A percentile compares a stretch with the other conserved stretches of the same genome.
Conservation (phyloP, 208 protist genomes). For the Trypanosoma melophagium region DNA sequence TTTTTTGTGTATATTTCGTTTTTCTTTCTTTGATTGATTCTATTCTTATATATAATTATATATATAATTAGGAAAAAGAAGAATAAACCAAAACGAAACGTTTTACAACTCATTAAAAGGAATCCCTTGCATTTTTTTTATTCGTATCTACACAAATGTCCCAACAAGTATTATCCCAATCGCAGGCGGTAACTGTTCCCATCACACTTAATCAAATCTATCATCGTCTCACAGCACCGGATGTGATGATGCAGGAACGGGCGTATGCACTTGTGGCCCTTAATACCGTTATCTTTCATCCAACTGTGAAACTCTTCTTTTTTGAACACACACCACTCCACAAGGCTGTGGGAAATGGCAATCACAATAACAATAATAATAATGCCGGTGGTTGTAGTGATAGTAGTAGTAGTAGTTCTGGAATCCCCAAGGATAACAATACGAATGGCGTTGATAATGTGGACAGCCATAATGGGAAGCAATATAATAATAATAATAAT, state of each 20-base stretch:
- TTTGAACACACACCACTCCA: slow-evolving; percentile 45
- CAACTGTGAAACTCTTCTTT: slow-evolving; percentile 79
- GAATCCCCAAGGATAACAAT: too few relatives aligned
- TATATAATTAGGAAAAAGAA: too few relatives aligned
- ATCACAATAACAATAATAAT: not conserved
- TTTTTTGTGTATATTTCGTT: not conserved
- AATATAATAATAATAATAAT: too few relatives aligned
- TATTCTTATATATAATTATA: not conserved
- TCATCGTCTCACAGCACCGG: slow-evolving; percentile 41
- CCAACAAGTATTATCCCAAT: too few relatives aligned
- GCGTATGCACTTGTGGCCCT: slow-evolving; percentile 81
- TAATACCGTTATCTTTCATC: slow-evolving; percentile 78
- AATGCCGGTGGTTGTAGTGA: too few relatives aligned
- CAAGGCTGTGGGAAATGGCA: not conserved
- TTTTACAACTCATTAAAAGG: too few relatives aligned
- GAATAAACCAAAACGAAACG: too few relatives aligned
- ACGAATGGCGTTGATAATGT: too few relatives aligned
- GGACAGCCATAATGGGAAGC: too few relatives aligned
- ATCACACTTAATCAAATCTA: slow-evolving; percentile 86
- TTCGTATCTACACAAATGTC: too few relatives aligned
- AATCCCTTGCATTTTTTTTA: too few relatives aligned
- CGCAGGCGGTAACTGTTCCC: slow-evolving; percentile 15
- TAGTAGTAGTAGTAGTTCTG: too few relatives aligned
- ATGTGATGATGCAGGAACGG: slow-evolving; percentile 44
- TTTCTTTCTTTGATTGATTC: not conserved